Conservation (phyloP, 495 filamentous ascomycete genomes). For the Melanomma pulvis-pyrius region DNA sequence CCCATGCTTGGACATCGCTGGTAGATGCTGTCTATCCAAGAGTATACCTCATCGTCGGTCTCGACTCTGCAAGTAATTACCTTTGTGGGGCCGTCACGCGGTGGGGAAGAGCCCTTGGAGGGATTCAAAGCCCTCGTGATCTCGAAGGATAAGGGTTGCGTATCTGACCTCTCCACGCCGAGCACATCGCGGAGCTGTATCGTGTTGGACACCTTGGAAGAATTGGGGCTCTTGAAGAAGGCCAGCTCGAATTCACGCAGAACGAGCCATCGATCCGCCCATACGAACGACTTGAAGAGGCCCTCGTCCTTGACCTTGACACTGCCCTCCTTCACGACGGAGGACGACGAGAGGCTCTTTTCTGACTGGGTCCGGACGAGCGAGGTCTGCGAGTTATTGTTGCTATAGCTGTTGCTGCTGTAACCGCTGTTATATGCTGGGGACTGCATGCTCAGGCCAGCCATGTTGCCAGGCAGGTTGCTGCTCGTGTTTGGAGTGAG, state of each 20-base stretch:
- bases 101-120: constrained; percentile 57
- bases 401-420: constrained; percentile 45
- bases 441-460: constrained; percentile 70
- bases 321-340: constrained; percentile 84
- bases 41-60: constrained; percentile 92
- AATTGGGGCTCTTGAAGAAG: constrained; percentile 83
- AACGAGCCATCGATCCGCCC: constrained; percentile 87
- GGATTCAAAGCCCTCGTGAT: constrained; percentile 72
- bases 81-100: constrained; percentile 74
- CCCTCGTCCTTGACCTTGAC: constrained; percentile 87
- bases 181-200: constrained; percentile 84
- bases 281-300: constrained; percentile 75
- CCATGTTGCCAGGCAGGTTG: constrained; percentile 77
- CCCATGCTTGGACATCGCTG: constrained; percentile 95
- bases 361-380: constrained; percentile 61
- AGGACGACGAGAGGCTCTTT: constrained; percentile 62
- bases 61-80: constrained; percentile 87
- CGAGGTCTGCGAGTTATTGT: constrained; percentile 58
- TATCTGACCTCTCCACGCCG: constrained; percentile 81
- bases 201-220: constrained; percentile 74
- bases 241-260: constrained; percentile 86
- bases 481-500: constrained; percentile 65
- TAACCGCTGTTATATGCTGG: constrained; percentile 56
- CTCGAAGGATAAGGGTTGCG: constrained; percentile 86
- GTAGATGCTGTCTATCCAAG: constrained; percentile 98